A percentile compares a stretch with the other conserved stretches of the same genome.
Conservation (phyloP, 352 stramenopile species). For the Thalassiosira hispida region DNA sequence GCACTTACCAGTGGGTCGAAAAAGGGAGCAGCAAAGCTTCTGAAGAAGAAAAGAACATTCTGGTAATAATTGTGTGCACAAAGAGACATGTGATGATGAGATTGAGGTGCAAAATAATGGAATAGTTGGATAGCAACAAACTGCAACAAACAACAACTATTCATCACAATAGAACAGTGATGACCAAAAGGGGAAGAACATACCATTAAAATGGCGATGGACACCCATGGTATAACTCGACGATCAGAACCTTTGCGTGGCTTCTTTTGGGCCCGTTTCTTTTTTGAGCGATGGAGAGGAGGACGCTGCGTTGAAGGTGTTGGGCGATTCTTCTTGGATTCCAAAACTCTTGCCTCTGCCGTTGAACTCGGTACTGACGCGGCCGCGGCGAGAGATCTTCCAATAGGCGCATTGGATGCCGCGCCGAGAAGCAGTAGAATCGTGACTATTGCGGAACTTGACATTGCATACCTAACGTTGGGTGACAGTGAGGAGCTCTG, state of each 20-base stretch:
- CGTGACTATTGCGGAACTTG: not conserved
- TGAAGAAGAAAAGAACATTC: slow-evolving; percentile 40
- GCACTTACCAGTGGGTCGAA: slow-evolving; percentile 54
- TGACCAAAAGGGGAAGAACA: too few relatives aligned
- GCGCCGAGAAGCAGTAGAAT: not conserved
- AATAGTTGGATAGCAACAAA: too few relatives aligned
- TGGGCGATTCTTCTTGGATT: not conserved
- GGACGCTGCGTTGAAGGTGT: not conserved
- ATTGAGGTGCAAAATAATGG: too few relatives aligned
- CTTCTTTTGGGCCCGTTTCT: not conserved
- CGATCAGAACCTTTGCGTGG: slow-evolving; percentile 4
- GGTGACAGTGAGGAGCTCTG: too few relatives aligned
- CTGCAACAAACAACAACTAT: too few relatives aligned
- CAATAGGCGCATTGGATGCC: not conserved
- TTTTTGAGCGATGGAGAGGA: too few relatives aligned
- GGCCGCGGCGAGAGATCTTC: too few relatives aligned
- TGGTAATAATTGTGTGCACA: too few relatives aligned
- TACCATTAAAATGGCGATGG: slow-evolving; percentile 32
- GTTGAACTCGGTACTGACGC: not conserved
- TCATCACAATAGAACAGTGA: too few relatives aligned
- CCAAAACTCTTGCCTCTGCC: not conserved
- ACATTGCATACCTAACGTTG: too few relatives aligned
- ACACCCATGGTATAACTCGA: slow-evolving; percentile 21
- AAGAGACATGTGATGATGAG: too few relatives aligned
- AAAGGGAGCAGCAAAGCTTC: slow-evolving; percentile 56